Evolutionary conservation across 768 basidiomycete genomes (phyloP), one percentile per base, ranked within the genome.

Genomic region (Suillus plorans): DNA sequence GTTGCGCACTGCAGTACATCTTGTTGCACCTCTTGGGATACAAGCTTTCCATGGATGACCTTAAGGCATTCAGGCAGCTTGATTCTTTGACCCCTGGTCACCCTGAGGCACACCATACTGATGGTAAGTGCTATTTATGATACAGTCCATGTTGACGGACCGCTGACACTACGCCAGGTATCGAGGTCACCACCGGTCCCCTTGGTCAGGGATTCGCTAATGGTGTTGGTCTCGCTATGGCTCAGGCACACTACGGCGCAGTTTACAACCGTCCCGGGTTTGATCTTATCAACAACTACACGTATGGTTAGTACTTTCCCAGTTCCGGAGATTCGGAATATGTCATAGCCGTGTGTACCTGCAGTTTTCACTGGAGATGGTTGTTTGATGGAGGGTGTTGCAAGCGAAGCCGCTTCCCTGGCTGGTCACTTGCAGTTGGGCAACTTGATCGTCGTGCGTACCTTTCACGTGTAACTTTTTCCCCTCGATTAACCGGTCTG

Each of bases 311-410:
- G 76, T 59, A 3, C n/a, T 56, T 62, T 60, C 37, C 16, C 52
- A 39, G 16, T 20, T 61, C 37, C 13, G 44, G 59, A 62, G 60
- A 60, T 64, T 55, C 44, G 22, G 52, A 41, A 25, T 59, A n/a
- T 37, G 12, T 59, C 41, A 61, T 63, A 61, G 59, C 64, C 60
- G 25, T 57, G 25, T 57, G 65, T 9, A 62, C 63, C 58, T 60
- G 22, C 66, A 93, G 93, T 91, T 60, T 97, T 97, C 82, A 84
- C 86, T 66, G 96, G 96, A 71, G 96, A 98, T 78, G 96, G 96
- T 55, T 98, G 96, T 80, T 84, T 98, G 62, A 95, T 96, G 91
- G 96, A 98, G 79, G 96, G 96, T 83, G 89, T 98, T 69, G 85
- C 95, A n/a, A 85, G 86, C 67, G 96, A 98, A 77, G 94, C 96